These are phyloP conservation scores for Nitzschia palea DNA, from an alignment of 108 stramenopile genomes.

Conservation along the genomic window DNA sequence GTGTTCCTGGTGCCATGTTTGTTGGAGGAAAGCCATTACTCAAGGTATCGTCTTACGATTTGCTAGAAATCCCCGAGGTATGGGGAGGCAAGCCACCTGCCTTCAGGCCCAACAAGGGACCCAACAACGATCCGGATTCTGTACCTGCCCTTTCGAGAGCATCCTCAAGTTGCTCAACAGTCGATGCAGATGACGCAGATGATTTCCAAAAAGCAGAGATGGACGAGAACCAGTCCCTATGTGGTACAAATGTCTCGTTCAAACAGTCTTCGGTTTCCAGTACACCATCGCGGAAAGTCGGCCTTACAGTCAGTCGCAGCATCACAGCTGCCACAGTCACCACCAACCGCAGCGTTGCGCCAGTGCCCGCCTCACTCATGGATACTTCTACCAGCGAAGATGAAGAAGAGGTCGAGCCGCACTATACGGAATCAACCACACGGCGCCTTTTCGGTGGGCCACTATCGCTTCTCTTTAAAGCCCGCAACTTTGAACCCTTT, in stretches of 20 bases:
- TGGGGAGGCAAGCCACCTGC: too few species aligned
- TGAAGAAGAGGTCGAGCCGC: slow-evolving; percentile 24
- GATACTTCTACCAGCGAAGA: background rate
- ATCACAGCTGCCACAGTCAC: slow-evolving; percentile 12
- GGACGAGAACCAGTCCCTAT: background rate
- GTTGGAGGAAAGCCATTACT: slow-evolving; percentile 20
- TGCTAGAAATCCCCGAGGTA: too few species aligned
- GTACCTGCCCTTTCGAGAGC: background rate
- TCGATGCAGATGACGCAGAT: background rate
- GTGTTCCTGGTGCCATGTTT: slow-evolving; percentile 26
- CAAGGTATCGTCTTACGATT: too few species aligned
- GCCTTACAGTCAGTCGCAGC: background rate
- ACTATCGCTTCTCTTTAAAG: slow-evolving; percentile 37
- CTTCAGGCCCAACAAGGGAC: too few species aligned
- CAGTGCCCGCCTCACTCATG: background rate
- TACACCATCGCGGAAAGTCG: background rate
- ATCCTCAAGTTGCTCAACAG: background rate
- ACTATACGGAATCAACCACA: slow-evolving; percentile 36
- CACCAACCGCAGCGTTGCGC: background rate
- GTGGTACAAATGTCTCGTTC: too few species aligned
- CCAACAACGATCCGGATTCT: too few species aligned
- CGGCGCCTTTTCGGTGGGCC: slow-evolving; percentile 52
- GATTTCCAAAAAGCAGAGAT: too few species aligned
- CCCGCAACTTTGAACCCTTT: slow-evolving; percentile 47
- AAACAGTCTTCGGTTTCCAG: too few species aligned